phyloP scores from a whole-genome alignment of 139 green algal species.

The Marvania coccoides region DNA sequence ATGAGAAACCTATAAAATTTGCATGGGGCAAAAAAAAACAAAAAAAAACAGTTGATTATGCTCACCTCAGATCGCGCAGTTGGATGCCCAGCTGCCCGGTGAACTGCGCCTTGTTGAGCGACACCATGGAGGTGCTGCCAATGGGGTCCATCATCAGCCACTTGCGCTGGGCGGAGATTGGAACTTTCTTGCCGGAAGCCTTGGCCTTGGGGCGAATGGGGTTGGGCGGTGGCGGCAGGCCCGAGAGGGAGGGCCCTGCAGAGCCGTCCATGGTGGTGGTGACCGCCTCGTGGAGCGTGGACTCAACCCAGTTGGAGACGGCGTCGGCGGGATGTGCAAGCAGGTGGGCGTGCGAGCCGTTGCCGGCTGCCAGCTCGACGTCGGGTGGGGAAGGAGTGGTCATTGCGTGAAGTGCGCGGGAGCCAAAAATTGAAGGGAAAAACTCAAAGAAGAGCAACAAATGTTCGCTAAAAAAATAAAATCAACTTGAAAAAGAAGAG shows the following conservation, averaged over 20 bases:
- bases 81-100: conserved; percentile 18
- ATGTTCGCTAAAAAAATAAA: too few relatives aligned
- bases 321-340: not conserved
- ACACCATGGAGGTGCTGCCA: conserved; percentile 1
- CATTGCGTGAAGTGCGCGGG: too few relatives aligned
- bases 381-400: not conserved
- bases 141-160: conserved; percentile 9
- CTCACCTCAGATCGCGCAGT: conserved; percentile 22
- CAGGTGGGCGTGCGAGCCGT: not conserved
- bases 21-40: too few relatives aligned
- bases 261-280: not conserved
- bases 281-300: not conserved
- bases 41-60: not conserved
- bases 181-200: not conserved
- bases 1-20: too few relatives aligned
- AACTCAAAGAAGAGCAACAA: too few relatives aligned
- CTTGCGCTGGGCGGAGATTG: conserved; percentile 1
- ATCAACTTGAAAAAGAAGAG: too few relatives aligned
- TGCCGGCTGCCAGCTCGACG: not conserved
- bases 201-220: not conserved
- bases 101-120: conserved; percentile 17
- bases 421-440: too few relatives aligned
- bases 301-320: conserved; percentile 10
- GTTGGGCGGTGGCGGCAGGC: not conserved
- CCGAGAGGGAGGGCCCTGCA: not conserved